Conservation (phyloP, 23 red algal species). For the Gracilaria vermiculophylla region DNA sequence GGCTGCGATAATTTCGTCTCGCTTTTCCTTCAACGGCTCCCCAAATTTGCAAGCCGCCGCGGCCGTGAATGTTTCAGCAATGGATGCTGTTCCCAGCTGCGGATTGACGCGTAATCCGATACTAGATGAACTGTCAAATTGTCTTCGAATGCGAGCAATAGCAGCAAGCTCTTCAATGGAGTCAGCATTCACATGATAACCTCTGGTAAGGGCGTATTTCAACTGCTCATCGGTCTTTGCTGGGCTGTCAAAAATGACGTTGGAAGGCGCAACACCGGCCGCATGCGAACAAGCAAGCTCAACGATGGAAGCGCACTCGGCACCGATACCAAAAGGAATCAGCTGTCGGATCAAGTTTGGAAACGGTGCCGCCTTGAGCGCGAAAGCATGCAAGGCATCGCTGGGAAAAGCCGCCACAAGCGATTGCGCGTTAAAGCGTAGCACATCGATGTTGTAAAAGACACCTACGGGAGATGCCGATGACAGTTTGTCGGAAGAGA, state of each 20-base stretch:
- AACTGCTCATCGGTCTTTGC: conserved; percentile 72
- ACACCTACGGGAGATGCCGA: conserved; percentile 35
- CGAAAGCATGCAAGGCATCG: conserved; percentile 54
- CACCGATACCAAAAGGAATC: conserved; percentile 48
- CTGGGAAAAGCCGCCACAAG: conserved; percentile 49
- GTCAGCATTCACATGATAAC: conserved; percentile 70
- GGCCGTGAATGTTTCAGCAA: conserved; percentile 73
- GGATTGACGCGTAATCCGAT: conserved; percentile 77
- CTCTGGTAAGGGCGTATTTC: conserved; percentile 10
- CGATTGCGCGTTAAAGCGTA: conserved; percentile 9
- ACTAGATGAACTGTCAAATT: background rate
- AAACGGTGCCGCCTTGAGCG: conserved; percentile 67
- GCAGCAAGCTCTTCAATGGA: conserved; percentile 55
- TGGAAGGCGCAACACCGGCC: conserved; percentile 19
- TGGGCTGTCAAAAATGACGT: conserved; percentile 77
- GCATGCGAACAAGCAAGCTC: conserved; percentile 55
- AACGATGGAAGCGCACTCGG: conserved; percentile 76
- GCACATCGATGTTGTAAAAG: conserved; percentile 53
- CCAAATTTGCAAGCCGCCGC: conserved; percentile 73
- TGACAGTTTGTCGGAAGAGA: background rate
- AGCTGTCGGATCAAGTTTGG: conserved; percentile 17
- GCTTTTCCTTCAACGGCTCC: conserved; percentile 51
- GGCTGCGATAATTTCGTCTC: conserved; percentile 38
- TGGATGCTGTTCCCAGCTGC: conserved; percentile 63
- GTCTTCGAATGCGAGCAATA: conserved; percentile 16